phyloP scores from a whole-genome alignment of 495 filamentous ascomycete species.

The Daldinia childiae region DNA sequence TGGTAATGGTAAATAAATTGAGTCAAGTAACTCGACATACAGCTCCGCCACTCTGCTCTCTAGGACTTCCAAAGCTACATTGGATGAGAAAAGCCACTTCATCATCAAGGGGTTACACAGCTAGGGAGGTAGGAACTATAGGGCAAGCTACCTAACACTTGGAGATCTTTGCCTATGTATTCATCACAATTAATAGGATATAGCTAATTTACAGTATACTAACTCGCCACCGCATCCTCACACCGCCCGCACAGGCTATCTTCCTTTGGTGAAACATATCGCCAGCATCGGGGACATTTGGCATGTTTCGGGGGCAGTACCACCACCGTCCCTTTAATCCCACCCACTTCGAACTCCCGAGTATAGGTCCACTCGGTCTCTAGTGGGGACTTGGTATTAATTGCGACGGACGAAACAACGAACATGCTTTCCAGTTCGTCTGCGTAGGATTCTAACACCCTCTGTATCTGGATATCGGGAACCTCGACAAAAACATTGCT shows the following conservation, averaged over 20 bases:
- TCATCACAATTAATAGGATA: neutral
- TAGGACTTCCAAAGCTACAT: too few species aligned
- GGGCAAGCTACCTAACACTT: too few species aligned
- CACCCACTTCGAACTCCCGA: constrained; percentile 62
- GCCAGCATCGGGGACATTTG: constrained; percentile 92
- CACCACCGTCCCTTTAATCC: constrained; percentile 60
- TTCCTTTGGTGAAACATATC: constrained; percentile 69
- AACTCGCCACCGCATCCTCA: constrained; percentile 66
- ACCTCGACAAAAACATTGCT: constrained; percentile 68
- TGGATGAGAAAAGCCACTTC: too few species aligned
- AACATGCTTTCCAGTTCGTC: constrained; percentile 77
- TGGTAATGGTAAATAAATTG: too few species aligned
- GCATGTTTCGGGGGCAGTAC: constrained; percentile 71
- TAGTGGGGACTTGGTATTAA: constrained; percentile 53
- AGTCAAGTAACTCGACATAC: too few species aligned
- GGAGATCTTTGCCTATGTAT: too few species aligned
- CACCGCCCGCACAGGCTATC: constrained; percentile 78
- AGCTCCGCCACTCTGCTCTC: too few species aligned
- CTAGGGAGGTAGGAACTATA: too few species aligned
- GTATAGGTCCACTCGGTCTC: constrained; percentile 62
- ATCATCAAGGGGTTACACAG: too few species aligned
- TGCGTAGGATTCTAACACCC: constrained; percentile 62
- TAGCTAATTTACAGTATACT: constrained; percentile 37
- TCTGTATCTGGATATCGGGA: constrained; percentile 23
- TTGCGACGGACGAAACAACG: constrained; percentile 74